These are phyloP conservation scores for Acanthamoeba healyi DNA, from an alignment of 208 protist species.

Conservation along the genomic window DNA sequence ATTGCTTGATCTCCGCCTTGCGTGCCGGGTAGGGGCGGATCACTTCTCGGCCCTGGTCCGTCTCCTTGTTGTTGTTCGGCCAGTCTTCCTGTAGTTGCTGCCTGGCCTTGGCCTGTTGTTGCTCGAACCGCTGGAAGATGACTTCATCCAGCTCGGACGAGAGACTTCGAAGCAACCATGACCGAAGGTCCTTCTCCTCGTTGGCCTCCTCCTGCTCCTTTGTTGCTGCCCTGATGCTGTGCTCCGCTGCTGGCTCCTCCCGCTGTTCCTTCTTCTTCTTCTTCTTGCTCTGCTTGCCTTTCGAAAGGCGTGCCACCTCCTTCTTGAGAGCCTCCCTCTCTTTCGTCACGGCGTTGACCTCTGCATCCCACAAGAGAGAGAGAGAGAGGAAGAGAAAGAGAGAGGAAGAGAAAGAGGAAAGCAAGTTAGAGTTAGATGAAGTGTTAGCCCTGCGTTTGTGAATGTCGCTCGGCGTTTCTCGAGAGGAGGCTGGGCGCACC, in stretches of 20 bases:
- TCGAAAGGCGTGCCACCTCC: background rate
- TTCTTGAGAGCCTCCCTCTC: conserved; percentile 18
- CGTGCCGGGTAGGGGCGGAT: background rate
- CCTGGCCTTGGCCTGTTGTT: background rate
- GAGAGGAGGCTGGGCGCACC: background rate
- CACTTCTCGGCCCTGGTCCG: background rate
- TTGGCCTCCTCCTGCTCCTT: background rate
- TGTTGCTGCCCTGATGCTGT: background rate
- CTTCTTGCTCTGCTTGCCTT: background rate
- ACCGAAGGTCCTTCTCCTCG: background rate
- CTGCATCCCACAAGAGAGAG: background rate
- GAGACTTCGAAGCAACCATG: background rate
- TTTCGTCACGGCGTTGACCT: background rate
- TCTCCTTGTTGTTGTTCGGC: conserved; percentile 1
- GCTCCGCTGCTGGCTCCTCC: background rate
- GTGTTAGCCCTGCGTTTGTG: background rate
- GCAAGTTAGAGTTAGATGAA: background rate
- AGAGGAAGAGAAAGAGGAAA: background rate
- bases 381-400: background rate
- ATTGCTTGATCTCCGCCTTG: conserved; percentile 2
- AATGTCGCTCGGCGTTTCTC: background rate
- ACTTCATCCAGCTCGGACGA: background rate
- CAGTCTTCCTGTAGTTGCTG: background rate
- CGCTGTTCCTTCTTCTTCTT: conserved; percentile 15
- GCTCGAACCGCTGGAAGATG: background rate